These are phyloP conservation scores for Fusarium fujikuroi DNA, from an alignment of 2,329 filamentous ascomycete genomes.

Conservation along the genomic window DNA sequence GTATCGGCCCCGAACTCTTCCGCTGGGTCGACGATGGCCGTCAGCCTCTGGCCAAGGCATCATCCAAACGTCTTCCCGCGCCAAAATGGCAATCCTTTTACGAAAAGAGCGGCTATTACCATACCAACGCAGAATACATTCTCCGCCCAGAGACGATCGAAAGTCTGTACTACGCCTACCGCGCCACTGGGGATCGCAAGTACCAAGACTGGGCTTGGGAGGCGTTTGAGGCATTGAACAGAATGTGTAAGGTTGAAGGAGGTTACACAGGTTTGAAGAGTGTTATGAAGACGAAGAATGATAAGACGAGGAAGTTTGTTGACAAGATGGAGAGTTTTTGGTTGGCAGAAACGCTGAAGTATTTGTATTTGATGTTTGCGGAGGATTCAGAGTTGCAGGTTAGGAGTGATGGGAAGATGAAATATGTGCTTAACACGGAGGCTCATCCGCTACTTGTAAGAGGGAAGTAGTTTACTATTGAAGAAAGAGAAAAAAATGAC, in stretches of 20 bases:
- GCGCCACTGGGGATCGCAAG: conserved; percentile 22
- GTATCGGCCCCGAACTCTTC: conserved; percentile 32
- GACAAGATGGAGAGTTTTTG: conserved; percentile 42
- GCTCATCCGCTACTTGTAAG: conserved; percentile 22
- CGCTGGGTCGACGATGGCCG: conserved; percentile 34
- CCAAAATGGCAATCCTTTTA: conserved; percentile 28
- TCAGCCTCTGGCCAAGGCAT: conserved; percentile 10
- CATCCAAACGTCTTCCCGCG: conserved; percentile 8
- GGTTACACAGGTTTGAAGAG: conserved; percentile 13
- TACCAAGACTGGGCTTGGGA: conserved; percentile 37
- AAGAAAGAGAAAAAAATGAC: rapidly evolving
- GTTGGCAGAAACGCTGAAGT: conserved; percentile 38
- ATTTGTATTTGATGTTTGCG: conserved; percentile 34
- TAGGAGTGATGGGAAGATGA: conserved; percentile 27
- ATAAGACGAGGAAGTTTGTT: neutral
- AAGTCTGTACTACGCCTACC: conserved; percentile 35
- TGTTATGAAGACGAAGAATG: conserved; percentile 12
- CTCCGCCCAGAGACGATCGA: conserved; percentile 33
- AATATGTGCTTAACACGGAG: conserved; percentile 35
- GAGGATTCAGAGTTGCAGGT: conserved; percentile 32
- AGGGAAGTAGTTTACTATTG: rapidly evolving
- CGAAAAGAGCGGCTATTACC: conserved; percentile 21
- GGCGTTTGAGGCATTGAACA: conserved; percentile 10
- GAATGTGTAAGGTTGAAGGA: conserved; percentile 15
- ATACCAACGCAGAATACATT: conserved; percentile 25